These are phyloP conservation scores for Perkinsus marinus DNA, from an alignment of 169 alveolate species.

Conservation along the genomic window DNA sequence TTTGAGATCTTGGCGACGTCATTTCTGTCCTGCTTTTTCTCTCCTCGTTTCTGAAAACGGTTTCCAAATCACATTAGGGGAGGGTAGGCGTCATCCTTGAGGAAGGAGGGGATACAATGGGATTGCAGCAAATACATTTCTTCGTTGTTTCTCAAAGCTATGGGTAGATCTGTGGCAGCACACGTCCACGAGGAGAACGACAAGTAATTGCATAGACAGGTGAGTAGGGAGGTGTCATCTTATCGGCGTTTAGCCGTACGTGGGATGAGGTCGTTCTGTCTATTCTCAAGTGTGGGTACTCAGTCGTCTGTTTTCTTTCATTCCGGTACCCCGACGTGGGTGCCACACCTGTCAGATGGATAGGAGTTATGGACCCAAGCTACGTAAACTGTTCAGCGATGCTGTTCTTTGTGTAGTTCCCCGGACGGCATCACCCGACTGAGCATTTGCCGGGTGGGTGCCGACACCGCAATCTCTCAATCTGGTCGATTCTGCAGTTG, in stretches of 20 bases:
- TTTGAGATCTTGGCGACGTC: no score
- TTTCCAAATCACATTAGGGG: no score
- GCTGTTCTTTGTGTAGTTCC: background rate
- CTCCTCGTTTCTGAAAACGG: no score
- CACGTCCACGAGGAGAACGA: no score
- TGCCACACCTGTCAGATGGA: background rate
- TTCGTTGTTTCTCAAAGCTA: no score
- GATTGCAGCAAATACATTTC: no score
- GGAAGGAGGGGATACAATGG: no score
- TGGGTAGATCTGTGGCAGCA: no score
- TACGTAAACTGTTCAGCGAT: background rate
- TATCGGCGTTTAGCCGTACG: background rate
- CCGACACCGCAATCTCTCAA: background rate
- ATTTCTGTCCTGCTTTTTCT: no score
- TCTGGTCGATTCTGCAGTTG: background rate
- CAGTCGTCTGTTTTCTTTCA: background rate
- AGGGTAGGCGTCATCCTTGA: no score
- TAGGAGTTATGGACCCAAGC: background rate
- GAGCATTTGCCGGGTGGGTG: background rate
- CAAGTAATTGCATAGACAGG: no score
- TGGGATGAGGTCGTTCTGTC: background rate
- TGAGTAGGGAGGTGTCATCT: no score
- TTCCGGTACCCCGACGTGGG: background rate
- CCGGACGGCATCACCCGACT: background rate
- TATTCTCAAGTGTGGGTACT: background rate